Percentiles rank a stretch among this genome's conserved stretches.
Conservation (phyloP, 345 rosid genomes). For the Eucalyptus regnans region DNA sequence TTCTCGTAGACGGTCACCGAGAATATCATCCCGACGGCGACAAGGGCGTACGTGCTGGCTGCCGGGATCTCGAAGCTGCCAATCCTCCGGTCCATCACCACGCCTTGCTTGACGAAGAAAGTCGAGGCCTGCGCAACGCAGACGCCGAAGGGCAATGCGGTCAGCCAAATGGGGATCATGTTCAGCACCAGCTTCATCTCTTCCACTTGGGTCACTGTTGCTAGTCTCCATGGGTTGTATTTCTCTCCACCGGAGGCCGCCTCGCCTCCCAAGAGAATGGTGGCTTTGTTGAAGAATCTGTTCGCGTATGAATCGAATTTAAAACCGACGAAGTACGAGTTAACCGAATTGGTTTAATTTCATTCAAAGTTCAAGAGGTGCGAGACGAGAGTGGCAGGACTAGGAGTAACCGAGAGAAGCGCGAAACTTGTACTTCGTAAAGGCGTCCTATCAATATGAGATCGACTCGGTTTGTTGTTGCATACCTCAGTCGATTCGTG, state of each 20-base stretch:
- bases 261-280: background rate
- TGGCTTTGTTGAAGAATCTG: constrained; percentile 20
- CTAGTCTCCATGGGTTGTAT: constrained; percentile 3
- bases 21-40: constrained; percentile 27
- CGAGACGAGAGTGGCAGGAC: background rate
- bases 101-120: constrained; percentile 19
- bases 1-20: constrained; percentile 35
- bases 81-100: constrained; percentile 30
- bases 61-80: constrained; percentile 29
- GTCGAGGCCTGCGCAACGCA: constrained; percentile 8
- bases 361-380: background rate
- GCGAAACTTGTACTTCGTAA: background rate
- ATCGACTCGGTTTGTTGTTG: background rate
- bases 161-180: constrained; percentile 17
- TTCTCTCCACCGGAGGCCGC: background rate
- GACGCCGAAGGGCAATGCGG: constrained; percentile 1
- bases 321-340: background rate
- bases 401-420: background rate
- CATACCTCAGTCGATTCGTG: constrained; percentile 23
- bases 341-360: background rate
- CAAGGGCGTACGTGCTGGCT: constrained; percentile 16
- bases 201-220: constrained; percentile 21
- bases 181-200: constrained; percentile 21
- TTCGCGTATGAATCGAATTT: background rate
- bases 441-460: background rate